Conservation (phyloP, 176 grass and related monocot genomes). For the Guadua angustifolia region DNA sequence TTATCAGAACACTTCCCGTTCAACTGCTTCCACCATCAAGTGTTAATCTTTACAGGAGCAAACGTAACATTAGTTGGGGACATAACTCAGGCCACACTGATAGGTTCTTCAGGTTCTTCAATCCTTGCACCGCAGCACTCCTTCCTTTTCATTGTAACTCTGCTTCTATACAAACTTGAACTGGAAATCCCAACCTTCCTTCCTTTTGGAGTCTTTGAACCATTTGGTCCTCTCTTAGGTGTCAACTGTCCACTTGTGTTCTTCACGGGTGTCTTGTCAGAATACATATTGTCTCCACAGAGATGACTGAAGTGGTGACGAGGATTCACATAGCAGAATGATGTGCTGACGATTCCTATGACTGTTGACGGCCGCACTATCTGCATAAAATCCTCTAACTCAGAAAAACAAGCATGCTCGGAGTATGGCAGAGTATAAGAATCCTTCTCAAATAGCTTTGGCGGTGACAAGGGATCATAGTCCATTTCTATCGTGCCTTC, state of each 20-base stretch:
- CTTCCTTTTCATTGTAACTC: conserved; percentile 55
- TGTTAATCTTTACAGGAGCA: conserved; percentile 9
- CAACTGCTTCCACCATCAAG: conserved; percentile 3
- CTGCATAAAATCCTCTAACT: conserved; percentile 75
- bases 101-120: conserved; percentile 50
- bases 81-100: conserved; percentile 28
- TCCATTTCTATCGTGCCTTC: conserved; percentile 22
- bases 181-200: conserved; percentile 48
- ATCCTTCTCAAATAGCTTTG: conserved; percentile 62
- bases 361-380: conserved; percentile 57
- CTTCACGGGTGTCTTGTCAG: conserved; percentile 14
- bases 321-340: conserved; percentile 68
- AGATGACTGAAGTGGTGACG: conserved; percentile 59
- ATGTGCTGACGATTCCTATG: conserved; percentile 60
- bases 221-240: conserved; percentile 47
- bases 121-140: conserved; percentile 59
- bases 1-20: background rate
- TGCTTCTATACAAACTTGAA: conserved; percentile 49
- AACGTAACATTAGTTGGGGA: background rate
- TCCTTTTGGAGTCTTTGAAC: conserved; percentile 45
- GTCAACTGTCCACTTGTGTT: conserved; percentile 32
- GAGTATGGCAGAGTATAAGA: conserved; percentile 77
- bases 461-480: conserved; percentile 48
- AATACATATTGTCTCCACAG: conserved; percentile 28
- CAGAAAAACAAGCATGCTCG: conserved; percentile 75